A percentile compares a stretch with the other conserved stretches of the same genome.
These are phyloP conservation scores for Toxicodendron radicans DNA, from an alignment of 345 rosid genomes.

Conservation along the genomic window DNA sequence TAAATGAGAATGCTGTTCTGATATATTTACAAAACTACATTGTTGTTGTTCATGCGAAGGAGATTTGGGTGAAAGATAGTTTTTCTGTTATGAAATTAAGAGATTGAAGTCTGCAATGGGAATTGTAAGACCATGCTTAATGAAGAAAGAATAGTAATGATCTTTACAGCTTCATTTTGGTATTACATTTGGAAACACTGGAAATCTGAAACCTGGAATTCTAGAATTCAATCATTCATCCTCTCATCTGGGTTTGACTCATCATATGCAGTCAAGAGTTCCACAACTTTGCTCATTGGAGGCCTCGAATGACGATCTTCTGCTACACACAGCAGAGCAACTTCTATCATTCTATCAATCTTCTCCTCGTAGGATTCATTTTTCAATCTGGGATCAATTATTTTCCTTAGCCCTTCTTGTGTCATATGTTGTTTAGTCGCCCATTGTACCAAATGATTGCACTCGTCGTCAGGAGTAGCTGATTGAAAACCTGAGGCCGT, in stretches of 20 bases:
- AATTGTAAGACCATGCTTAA: too few species aligned
- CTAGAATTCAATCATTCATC: not conserved
- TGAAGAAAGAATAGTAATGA: not conserved
- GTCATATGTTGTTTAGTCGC: not conserved
- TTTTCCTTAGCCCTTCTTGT: not conserved
- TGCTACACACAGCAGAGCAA: constrained; percentile 17
- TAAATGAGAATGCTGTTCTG: too few species aligned
- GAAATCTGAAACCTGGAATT: not conserved
- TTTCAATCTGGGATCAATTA: constrained; percentile 19
- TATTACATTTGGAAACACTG: not conserved
- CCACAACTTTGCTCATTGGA: constrained; percentile 26
- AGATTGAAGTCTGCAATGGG: too few species aligned
- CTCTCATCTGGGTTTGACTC: constrained; percentile 8
- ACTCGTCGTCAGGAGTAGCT: not conserved
- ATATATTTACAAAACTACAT: too few species aligned
- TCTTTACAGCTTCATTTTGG: not conserved
- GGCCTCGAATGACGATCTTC: constrained; percentile 23
- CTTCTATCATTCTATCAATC: constrained; percentile 17
- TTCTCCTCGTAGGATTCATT: constrained; percentile 1
- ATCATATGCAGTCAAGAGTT: constrained; percentile 5
- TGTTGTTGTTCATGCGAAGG: too few species aligned
- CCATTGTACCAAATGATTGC: constrained; percentile 13
- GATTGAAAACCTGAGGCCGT: constrained; percentile 10
- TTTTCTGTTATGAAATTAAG: too few species aligned
- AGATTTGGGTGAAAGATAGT: too few species aligned